phyloP scores from a whole-genome alignment of 768 basidiomycete species.

The Porpolomopsis calyptriformis region DNA sequence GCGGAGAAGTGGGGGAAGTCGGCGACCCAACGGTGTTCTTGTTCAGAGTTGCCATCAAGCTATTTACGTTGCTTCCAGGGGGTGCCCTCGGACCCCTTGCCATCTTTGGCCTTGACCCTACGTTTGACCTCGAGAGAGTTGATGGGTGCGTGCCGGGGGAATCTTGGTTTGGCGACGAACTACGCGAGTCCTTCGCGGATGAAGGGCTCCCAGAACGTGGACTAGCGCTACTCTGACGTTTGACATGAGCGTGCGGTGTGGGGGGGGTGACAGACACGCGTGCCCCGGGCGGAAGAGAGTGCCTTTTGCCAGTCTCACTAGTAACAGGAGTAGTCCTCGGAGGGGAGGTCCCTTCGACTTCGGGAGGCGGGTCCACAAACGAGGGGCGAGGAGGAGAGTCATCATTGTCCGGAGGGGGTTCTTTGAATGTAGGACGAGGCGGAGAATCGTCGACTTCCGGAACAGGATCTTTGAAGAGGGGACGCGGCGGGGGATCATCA shows the following conservation, averaged over 20 bases:
- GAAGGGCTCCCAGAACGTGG: constrained; percentile 26
- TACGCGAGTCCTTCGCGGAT: constrained; percentile 31
- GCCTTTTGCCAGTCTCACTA: neutral
- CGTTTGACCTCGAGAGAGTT: constrained; percentile 18
- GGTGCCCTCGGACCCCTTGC: constrained; percentile 37
- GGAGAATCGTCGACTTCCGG: constrained; percentile 40
- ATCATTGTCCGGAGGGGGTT: constrained; percentile 36
- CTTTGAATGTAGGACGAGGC: constrained; percentile 37
- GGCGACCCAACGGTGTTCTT: constrained; percentile 34
- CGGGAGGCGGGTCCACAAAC: constrained; percentile 15
- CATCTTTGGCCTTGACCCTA: constrained; percentile 26
- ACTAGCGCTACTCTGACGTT: constrained; percentile 26
- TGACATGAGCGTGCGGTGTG: neutral
- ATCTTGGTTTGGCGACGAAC: constrained; percentile 31
- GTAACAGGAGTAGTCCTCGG: neutral
- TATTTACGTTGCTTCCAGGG: constrained; percentile 35
- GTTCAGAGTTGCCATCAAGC: constrained; percentile 48
- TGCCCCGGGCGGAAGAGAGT: neutral
- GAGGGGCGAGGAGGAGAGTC: constrained; percentile 2
- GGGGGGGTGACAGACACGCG: constrained; percentile 1
- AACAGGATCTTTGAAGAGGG: constrained; percentile 52
- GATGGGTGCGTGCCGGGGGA: constrained; percentile 14
- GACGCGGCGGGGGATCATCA: constrained; percentile 27
- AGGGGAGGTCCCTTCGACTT: neutral
- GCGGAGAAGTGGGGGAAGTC: constrained; percentile 25